Evolutionary conservation across 345 rosid genomes (phyloP).

Genomic region (Lepidium aucheri): DNA sequence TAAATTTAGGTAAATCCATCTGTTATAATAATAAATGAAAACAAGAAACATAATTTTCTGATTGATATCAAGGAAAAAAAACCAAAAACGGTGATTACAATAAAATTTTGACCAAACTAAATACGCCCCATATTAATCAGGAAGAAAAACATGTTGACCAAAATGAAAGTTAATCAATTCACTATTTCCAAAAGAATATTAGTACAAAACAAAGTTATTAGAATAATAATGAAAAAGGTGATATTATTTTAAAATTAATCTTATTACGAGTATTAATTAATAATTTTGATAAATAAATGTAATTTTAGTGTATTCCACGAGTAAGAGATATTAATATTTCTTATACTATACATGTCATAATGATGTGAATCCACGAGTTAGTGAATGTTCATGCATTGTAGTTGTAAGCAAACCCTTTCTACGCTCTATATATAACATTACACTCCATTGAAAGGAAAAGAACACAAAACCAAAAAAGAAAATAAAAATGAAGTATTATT

Average conservation of each 20-base stretch:
- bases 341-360: background rate
- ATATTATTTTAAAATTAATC: no score
- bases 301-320: no score
- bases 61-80: background rate
- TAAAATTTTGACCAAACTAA: background rate
- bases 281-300: no score
- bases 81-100: background rate
- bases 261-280: no score
- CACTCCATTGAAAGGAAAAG: background rate
- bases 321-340: no score
- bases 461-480: background rate
- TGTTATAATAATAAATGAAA: background rate
- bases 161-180: background rate
- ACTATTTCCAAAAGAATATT: background rate
- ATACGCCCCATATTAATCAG: background rate
- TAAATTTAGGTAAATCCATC: background rate
- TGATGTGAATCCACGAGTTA: background rate
- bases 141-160: background rate
- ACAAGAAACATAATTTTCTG: no score
- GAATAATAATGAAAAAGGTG: no score
- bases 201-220: no score
- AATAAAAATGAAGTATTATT: background rate
- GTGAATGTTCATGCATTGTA: constrained; percentile 5
- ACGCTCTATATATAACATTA: background rate
- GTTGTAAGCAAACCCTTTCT: background rate